Percentiles rank a stretch among this genome's conserved stretches.
Conservation (phyloP, 1,139 yeast genomes). For the Hanseniaspora gamundiae region DNA sequence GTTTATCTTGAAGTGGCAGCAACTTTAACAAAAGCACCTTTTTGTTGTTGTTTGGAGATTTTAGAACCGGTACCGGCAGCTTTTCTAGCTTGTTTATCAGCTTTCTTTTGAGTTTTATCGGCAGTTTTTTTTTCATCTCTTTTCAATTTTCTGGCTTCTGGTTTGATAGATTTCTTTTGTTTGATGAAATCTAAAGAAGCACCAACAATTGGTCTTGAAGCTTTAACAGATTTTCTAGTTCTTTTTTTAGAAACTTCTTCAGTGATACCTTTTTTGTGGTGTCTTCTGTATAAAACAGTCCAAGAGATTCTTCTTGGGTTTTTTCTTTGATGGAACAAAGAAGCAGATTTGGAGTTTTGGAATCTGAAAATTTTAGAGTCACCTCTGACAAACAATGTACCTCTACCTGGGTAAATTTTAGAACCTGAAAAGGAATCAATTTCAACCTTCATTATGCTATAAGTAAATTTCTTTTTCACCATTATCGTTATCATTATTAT, state of each 20-base stretch:
- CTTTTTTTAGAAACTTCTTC: constrained; percentile 98
- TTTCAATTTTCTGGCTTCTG: constrained; percentile 96
- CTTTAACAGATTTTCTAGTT: constrained; percentile 93
- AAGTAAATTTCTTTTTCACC: constrained; percentile 5
- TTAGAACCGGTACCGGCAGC: constrained; percentile 64
- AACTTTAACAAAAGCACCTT: constrained; percentile 94
- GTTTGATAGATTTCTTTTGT: constrained; percentile 93
- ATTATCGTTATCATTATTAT: neutral
- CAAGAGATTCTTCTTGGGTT: constrained; percentile 99
- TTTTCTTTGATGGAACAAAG: constrained; percentile 99
- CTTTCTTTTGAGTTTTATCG: constrained; percentile 94
- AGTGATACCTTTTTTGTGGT: constrained; percentile 99
- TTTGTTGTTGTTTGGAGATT: constrained; percentile 76
- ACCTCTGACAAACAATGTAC: constrained; percentile 98
- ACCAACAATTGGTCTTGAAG: constrained; percentile 99
- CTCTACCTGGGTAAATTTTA: constrained; percentile 99
- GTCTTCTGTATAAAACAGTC: constrained; percentile 99
- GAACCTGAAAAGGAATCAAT: constrained; percentile 98
- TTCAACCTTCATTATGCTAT: constrained; percentile 86
- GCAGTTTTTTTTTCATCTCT: constrained; percentile 84
- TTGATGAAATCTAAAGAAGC: constrained; percentile 96
- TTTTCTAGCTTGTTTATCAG: constrained; percentile 87
- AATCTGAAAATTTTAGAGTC: constrained; percentile 99
- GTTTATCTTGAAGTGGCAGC: constrained; percentile 90
- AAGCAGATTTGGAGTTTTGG: constrained; percentile 95